These are phyloP conservation scores for Kluyveromyces marxianus DNA, from an alignment of 1,139 yeast species.

Conservation along the genomic window DNA sequence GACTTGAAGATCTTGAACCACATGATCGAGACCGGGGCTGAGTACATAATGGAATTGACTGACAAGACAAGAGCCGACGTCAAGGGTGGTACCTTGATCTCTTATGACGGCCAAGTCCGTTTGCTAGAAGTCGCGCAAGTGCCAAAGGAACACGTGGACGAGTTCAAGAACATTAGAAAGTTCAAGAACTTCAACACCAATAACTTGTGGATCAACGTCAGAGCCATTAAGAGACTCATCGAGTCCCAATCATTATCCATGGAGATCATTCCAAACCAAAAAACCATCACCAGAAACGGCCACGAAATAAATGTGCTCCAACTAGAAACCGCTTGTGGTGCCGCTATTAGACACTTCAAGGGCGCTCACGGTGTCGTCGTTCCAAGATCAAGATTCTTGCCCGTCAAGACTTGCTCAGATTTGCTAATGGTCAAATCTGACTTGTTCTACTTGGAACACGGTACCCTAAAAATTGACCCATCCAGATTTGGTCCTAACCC, in stretches of 20 bases:
- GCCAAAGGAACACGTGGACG: constrained; percentile 97
- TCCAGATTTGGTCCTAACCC: constrained; percentile 91
- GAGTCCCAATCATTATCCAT: constrained; percentile 76
- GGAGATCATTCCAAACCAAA: constrained; percentile 93
- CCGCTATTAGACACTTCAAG: constrained; percentile 92
- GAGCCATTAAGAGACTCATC: constrained; percentile 87
- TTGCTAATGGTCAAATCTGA: constrained; percentile 93
- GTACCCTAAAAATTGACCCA: constrained; percentile 79
- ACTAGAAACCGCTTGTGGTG: constrained; percentile 98
- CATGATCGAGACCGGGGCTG: constrained; percentile 86
- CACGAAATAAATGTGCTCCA: constrained; percentile 83
- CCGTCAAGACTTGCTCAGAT: constrained; percentile 96
- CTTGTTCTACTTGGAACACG: constrained; percentile 83
- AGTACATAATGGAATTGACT: constrained; percentile 96
- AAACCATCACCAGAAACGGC: constrained; percentile 68
- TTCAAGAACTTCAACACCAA: constrained; percentile 97
- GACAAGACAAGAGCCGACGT: constrained; percentile 99
- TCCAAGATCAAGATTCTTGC: constrained; percentile 95
- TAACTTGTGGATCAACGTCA: constrained; percentile 93
- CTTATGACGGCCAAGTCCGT: constrained; percentile 91
- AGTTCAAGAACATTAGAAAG: constrained; percentile 93
- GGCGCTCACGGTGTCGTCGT: constrained; percentile 98
- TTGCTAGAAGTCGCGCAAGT: constrained; percentile 97
- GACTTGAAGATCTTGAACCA: constrained; percentile 86
- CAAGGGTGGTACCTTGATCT: constrained; percentile 97